Evolutionary conservation across 139 green algal genomes (phyloP), one percentile per base, ranked within the genome.

Genomic region (Volvox africanus): DNA sequence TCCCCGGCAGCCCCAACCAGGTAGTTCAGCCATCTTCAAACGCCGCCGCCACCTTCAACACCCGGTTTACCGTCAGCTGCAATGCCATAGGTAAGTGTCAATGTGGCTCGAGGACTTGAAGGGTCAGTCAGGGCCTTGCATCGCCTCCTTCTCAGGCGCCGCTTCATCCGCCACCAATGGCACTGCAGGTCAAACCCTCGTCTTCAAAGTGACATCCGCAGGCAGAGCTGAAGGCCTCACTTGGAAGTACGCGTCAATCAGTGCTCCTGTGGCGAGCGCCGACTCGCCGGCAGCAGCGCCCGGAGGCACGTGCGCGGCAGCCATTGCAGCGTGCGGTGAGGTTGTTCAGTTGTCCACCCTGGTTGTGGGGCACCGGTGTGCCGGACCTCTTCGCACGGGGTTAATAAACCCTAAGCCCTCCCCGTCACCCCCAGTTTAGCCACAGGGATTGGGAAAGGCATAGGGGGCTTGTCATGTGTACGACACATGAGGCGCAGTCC

Each of bases 51-150:
- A 24, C 24, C 79, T 85, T 86, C 28, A 75, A n/a, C 26, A 24
- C 80, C 55, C 26, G 28, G 1, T 86, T 86, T 28, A 73, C 28
- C 3, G 80, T 86, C 17, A 55, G 55, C 12, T 86, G 80, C 55
- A 86, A 19, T 61, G 80, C 55, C 28, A n/a, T 50, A 73, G 80
- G 80, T 86, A 26, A 13, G 77, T 82, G 62, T 55, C 44, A 55
- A 9, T 55, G 44, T 55, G 44, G 44, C 5, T 9, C 44, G 9
- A 55, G 44, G 44, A n/a, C n/a, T n/a, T n/a, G n/a, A n/a, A n/a
- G n/a, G n/a, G n/a, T n/a, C n/a, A n/a, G n/a, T n/a, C n/a, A n/a
- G n/a, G n/a, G n/a, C n/a, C 44, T 9, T 55, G 44, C 44, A 55
- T 55, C 44, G 44, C 44, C 44, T 55, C 44, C 44, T 14, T 55